Conservation (phyloP, 1,284 basidiomycete genomes). For the Ustilago esculenta region DNA sequence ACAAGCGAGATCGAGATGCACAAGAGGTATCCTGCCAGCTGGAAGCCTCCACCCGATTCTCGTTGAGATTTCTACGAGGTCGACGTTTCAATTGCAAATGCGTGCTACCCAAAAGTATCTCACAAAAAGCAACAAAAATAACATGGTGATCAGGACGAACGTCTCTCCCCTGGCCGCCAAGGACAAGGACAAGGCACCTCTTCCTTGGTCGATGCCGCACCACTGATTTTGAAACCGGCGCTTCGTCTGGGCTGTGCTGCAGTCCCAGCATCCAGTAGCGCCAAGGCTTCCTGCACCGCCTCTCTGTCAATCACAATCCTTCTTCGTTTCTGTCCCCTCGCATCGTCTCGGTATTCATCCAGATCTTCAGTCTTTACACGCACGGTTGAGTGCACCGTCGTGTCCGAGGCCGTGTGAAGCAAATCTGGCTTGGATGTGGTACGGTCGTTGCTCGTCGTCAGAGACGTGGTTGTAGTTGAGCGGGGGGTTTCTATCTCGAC, state of each 20-base stretch:
- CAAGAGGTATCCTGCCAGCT: neutral
- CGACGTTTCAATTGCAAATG: neutral
- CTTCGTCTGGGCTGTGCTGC: slow-evolving; percentile 27
- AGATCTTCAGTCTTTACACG: slow-evolving; percentile 18
- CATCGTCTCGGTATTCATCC: slow-evolving; percentile 4
- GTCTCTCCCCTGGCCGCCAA: slow-evolving; percentile 33
- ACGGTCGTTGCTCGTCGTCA: slow-evolving; percentile 33
- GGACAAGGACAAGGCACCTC: slow-evolving; percentile 35
- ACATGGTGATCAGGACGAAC: slow-evolving; percentile 2
- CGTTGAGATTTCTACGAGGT: neutral
- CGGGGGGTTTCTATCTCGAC: slow-evolving; percentile 42
- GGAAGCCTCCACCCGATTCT: neutral
- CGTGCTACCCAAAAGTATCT: neutral
- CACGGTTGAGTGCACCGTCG: slow-evolving; percentile 1
- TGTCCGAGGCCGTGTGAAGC: slow-evolving; percentile 18
- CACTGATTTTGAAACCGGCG: neutral
- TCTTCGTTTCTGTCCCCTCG: slow-evolving; percentile 44
- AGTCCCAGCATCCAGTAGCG: slow-evolving; percentile 49
- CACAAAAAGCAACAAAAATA: neutral
- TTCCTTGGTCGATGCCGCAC: slow-evolving; percentile 9
- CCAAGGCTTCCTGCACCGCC: slow-evolving; percentile 55
- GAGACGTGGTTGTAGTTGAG: slow-evolving; percentile 1
- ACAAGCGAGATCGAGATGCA: neutral
- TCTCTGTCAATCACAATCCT: slow-evolving; percentile 51
- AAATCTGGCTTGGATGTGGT: slow-evolving; percentile 22